Evolutionary conservation across 164 flowering plant species (phyloP), one percentile per base, ranked within the genome.

Genomic region (Nymphaea thermarum): DNA sequence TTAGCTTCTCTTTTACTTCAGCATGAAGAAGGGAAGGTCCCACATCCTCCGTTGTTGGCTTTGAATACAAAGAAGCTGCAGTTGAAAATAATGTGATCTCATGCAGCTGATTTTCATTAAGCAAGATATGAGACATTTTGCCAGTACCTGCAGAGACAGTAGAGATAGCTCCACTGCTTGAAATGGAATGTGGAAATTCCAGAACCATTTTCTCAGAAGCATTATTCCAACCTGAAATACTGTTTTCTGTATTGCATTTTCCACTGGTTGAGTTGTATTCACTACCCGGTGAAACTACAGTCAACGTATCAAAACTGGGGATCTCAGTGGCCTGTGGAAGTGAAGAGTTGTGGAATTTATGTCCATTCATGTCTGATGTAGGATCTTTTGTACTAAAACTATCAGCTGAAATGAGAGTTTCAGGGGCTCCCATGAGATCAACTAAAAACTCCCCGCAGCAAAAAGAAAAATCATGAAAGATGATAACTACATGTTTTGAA

Each of bases 361-460:
- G 81, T 68, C 73, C 78, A 62, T 72, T 79, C 5, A 86, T 44
- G 51, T 77, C 82, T 43, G 80, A 72, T 59, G 87, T 69, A 71
- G 73, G 71, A 66, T 88, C 96, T 72, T 79, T 88, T 43, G 76
- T 72, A 77, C 85, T 92, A 47, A 79, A 74, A 71, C 81, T 76
- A 72, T 95, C 99, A 68, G 88, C 88, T 65, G 99, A 98, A 78
- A 95, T 85, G 66, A 92, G 93, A 43, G 98, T 89, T 72, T 98
- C 99, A 65, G 98, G 99, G 62, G 84, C 98, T 59, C 83, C 96
- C 99, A 95, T 95, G 67, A 92, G 98, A 85, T 95, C 99, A 75
- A 95, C 97, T 81, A 95, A 79, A 78, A 78, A 90, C 73, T 95
- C 99, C 81, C 99, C 92, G 36, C 36, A 25, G 53, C 69, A 79